Percentiles rank a stretch among this genome's conserved stretches.
These are phyloP conservation scores for Zopfochytrium polystomum DNA, from an alignment of 371 early-diverging fungal genomes.

Conservation along the genomic window DNA sequence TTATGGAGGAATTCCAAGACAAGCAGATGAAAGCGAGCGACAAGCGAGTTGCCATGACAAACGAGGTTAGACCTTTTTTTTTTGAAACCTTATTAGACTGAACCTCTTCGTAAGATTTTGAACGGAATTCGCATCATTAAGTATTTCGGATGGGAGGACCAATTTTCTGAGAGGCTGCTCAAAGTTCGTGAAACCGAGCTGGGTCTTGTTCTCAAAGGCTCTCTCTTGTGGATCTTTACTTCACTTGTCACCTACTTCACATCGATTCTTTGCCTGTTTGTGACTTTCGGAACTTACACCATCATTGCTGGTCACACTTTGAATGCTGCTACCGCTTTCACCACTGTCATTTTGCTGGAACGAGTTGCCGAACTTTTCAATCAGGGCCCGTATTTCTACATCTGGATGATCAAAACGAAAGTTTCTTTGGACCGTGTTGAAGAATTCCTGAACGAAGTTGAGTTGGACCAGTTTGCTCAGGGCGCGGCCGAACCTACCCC, in stretches of 20 bases:
- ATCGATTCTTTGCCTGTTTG: slow-evolving; percentile 33
- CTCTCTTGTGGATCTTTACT: neutral
- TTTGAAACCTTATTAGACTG: neutral
- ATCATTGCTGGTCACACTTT: slow-evolving; percentile 33
- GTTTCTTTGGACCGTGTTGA: slow-evolving; percentile 44
- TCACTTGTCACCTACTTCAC: neutral
- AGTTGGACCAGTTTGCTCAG: slow-evolving; percentile 33
- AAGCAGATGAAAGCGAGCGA: slow-evolving; percentile 38
- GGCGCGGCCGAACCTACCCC: neutral
- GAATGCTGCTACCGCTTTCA: slow-evolving; percentile 46
- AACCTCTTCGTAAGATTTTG: slow-evolving; percentile 17
- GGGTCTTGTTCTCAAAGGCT: slow-evolving; percentile 2
- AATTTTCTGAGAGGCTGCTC: slow-evolving; percentile 42
- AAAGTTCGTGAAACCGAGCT: slow-evolving; percentile 33
- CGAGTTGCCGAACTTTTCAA: slow-evolving; percentile 18
- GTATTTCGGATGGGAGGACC: slow-evolving; percentile 45
- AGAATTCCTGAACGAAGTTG: slow-evolving; percentile 39
- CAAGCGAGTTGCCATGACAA: slow-evolving; percentile 38
- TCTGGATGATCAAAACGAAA: slow-evolving; percentile 23
- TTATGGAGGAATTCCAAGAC: slow-evolving; percentile 19
- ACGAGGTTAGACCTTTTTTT: slow-evolving; percentile 33
- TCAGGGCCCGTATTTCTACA: neutral
- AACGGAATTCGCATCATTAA: slow-evolving; percentile 45
- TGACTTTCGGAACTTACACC: slow-evolving; percentile 40
- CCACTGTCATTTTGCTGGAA: slow-evolving; percentile 28